These are phyloP conservation scores for Suillus occidentalis DNA, from an alignment of 768 basidiomycete species.

Conservation along the genomic window DNA sequence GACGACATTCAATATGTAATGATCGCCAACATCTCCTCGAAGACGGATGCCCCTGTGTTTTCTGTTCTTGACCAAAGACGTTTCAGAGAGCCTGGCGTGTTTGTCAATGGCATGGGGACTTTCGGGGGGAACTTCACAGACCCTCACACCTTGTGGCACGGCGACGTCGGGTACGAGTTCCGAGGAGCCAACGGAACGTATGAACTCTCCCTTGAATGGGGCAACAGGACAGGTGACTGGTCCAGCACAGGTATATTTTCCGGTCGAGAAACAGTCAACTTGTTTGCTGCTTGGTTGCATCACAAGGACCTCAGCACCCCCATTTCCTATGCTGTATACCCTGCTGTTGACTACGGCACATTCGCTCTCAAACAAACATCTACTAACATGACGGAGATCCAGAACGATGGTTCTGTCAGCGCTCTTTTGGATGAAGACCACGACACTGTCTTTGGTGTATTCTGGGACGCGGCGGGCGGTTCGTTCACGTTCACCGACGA, in stretches of 20 bases:
- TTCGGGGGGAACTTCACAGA: conserved; percentile 6
- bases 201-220: conserved; percentile 42
- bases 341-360: conserved; percentile 40
- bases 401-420: conserved; percentile 49
- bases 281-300: conserved; percentile 64
- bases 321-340: conserved; percentile 56
- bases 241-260: conserved; percentile 60
- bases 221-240: conserved; percentile 60
- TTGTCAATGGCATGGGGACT: conserved; percentile 37
- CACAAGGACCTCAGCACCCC: conserved; percentile 40
- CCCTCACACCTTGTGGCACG: conserved; percentile 58
- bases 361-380: conserved; percentile 41
- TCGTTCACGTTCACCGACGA: conserved; percentile 36
- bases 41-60: conserved; percentile 47
- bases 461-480: conserved; percentile 55
- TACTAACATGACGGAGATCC: conserved; percentile 37
- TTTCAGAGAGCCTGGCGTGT: conserved; percentile 38
- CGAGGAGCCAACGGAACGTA: conserved; percentile 23
- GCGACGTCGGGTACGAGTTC: conserved; percentile 61
- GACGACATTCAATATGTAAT: conserved; percentile 64
- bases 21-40: conserved; percentile 50
- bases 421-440: conserved; percentile 48
- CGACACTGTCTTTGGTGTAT: conserved; percentile 47
- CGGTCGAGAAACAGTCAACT: conserved; percentile 54
- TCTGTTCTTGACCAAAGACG: conserved; percentile 70